Evolutionary conservation across 106 monocot species (phyloP), one percentile per base, ranked within the genome.

Genomic region (Dendrobium officinale): DNA sequence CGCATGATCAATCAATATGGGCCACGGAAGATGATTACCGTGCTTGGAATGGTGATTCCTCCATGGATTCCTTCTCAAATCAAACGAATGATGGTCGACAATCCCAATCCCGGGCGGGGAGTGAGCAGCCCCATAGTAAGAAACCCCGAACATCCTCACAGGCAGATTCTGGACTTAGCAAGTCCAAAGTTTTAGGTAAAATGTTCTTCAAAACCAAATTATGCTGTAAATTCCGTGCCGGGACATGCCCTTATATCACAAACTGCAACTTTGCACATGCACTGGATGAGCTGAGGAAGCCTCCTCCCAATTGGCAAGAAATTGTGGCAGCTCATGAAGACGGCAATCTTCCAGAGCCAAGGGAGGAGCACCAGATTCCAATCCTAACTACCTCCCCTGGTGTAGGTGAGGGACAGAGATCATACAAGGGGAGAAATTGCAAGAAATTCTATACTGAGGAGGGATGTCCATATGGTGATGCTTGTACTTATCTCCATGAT

Each of bases 171-270:
- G 78, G 77, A 13, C 84, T 82, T 1, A 84, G 84, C 80, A 89
- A 86, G 56, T 90, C 98, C 9, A 90, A 87, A 20, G 91, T 89
- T 37, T 85, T 93, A 13, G 98, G 98, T 20, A 93, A 90, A 79
- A 99, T 99, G 95, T 99, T 95, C 88, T 99, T 99, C 82, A 99
- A 99, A 83, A 99, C 99, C 6, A 99, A 95, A 84, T 87, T 99
- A 24, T 99, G 99, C 88, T 95, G 95, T 81, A 99, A 95, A 68
- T 99, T 99, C 56, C 84, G 93, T 0, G 85, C 93, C 6, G 99
- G 99, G 24, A 95, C 93, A 16, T 99, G 99, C 84, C 95, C 95
- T 1, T 99, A 91, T 75, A 84, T 94, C 8, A 93, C 92, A 18
- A 99, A 93, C 82, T 99, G 99, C 83, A 99, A 95, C 79, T 99